These are phyloP conservation scores for Trichoderma sp. DNA, from an alignment of 2,329 filamentous ascomycete species.

Conservation along the genomic window DNA sequence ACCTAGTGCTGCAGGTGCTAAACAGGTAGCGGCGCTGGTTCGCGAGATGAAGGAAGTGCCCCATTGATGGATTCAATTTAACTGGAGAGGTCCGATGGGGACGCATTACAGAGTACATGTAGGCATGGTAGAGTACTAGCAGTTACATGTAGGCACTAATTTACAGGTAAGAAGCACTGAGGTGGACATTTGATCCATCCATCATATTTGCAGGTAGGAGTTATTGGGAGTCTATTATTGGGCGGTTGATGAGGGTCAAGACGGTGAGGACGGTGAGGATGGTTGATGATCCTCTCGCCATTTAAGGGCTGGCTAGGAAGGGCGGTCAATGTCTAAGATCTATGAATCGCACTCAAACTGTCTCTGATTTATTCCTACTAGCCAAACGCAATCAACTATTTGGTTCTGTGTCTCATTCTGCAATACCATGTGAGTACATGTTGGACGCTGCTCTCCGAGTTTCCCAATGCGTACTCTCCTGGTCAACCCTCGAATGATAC, in stretches of 20 bases:
- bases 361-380: neutral
- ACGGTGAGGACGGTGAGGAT: neutral
- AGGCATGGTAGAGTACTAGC: neutral
- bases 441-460: neutral
- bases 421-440: neutral
- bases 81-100: neutral
- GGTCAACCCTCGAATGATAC: neutral
- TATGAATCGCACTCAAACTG: neutral
- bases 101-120: neutral
- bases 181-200: neutral
- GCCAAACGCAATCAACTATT: neutral
- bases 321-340: neutral
- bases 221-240: neutral
- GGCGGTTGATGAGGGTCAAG: neutral
- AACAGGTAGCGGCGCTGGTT: neutral
- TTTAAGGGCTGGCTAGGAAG: neutral
- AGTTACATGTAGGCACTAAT: neutral
- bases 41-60: neutral
- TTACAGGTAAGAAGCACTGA: neutral
- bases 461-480: neutral
- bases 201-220: neutral
- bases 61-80: neutral
- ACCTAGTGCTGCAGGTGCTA: conserved; percentile 12
- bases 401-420: neutral
- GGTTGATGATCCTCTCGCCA: neutral